Percentiles rank a stretch among this genome's conserved stretches.
Conservation (phyloP, 108 stramenopile genomes). For the Cyclostephanos tholiformis region DNA sequence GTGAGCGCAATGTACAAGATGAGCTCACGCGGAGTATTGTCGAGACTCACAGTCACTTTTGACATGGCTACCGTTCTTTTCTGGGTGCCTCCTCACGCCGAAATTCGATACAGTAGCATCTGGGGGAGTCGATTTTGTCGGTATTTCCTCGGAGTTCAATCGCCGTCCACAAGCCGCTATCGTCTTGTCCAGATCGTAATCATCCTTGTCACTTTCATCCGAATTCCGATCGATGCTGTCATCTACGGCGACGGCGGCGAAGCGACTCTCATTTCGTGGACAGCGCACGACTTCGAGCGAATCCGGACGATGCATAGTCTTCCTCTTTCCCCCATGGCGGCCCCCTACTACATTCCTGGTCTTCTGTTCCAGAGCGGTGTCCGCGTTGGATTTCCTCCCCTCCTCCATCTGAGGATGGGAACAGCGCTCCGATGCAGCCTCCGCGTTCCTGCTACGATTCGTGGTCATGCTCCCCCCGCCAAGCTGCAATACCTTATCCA, state of each 20-base stretch:
- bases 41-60: background rate
- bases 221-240: background rate
- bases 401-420: background rate
- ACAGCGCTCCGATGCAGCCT: background rate
- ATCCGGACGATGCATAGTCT: background rate
- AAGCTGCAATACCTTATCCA: background rate
- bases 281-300: background rate
- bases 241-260: background rate
- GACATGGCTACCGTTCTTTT: background rate
- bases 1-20: no score
- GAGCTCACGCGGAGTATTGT: background rate
- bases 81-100: background rate
- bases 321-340: background rate
- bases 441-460: background rate
- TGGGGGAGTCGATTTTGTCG: background rate
- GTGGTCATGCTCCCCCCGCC: background rate
- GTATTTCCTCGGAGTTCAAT: background rate
- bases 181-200: background rate
- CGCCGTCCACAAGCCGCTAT: background rate
- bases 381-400: background rate
- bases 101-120: background rate
- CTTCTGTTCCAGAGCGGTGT: background rate
- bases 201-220: background rate
- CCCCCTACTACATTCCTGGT: background rate
- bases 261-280: background rate